These are phyloP conservation scores for Furcasterigmium furcatum DNA, from an alignment of 2,329 filamentous ascomycete genomes.

Conservation along the genomic window DNA sequence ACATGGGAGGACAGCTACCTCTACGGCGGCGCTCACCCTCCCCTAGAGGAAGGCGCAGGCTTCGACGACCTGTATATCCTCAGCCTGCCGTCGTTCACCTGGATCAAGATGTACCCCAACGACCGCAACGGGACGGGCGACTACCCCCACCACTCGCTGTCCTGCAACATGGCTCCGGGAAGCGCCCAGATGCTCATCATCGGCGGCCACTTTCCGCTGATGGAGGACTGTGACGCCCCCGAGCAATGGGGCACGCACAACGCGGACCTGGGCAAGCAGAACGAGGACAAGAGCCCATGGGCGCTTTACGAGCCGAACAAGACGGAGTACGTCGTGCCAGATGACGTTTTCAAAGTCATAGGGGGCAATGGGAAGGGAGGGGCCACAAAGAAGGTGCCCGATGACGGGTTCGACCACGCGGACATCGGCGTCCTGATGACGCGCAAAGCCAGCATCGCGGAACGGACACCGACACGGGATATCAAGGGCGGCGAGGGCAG, in stretches of 20 bases:
- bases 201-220: constrained; percentile 53
- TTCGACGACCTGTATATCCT: constrained; percentile 63
- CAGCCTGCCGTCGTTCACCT: constrained; percentile 59
- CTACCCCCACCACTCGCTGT: constrained; percentile 51
- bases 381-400: constrained; percentile 49
- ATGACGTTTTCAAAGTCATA: constrained; percentile 43
- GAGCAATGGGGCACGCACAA: constrained; percentile 53
- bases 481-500: constrained; percentile 15
- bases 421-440: constrained; percentile 54
- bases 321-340: constrained; percentile 51
- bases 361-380: constrained; percentile 48
- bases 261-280: constrained; percentile 49
- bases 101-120: constrained; percentile 53
- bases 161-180: constrained; percentile 52
- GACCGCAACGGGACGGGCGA: constrained; percentile 31
- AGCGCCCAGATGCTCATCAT: constrained; percentile 60
- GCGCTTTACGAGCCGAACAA: constrained; percentile 45
- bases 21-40: constrained; percentile 54
- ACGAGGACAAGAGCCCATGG: constrained; percentile 44
- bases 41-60: constrained; percentile 36
- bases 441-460: constrained; percentile 39
- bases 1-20: constrained; percentile 43
- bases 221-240: constrained; percentile 47
- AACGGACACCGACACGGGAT: constrained; percentile 47
- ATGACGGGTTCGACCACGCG: constrained; percentile 41